phyloP scores from a whole-genome alignment of 2,329 filamentous ascomycete genomes.

The Alternaria panax region DNA sequence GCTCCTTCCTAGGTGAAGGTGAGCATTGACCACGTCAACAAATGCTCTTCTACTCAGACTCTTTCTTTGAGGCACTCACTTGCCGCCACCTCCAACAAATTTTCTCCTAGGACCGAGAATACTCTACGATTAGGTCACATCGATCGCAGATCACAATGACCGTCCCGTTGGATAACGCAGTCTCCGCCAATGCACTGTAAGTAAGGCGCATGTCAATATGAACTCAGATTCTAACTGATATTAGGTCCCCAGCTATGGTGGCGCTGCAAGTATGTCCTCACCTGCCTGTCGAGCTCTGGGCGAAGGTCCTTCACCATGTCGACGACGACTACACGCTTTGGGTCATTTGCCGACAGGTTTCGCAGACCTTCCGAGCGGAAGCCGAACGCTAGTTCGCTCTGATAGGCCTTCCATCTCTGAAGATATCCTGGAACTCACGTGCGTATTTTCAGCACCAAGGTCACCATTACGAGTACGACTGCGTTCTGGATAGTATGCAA shows the following conservation, averaged over 20 bases:
- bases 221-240: background rate
- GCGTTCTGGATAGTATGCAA: background rate
- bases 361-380: background rate
- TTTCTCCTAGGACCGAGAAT: too few relatives aligned
- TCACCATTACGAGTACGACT: background rate
- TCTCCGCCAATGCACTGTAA: background rate
- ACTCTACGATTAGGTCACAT: background rate
- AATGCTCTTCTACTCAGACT: background rate
- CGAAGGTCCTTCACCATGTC: background rate
- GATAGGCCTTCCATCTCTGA: background rate
- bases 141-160: background rate
- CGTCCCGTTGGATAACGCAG: background rate
- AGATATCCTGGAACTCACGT: background rate
- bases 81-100: background rate
- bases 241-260: background rate
- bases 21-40: background rate
- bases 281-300: conserved; percentile 11
- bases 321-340: conserved; percentile 13
- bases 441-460: background rate
- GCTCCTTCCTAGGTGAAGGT: background rate
- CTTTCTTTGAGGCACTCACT: background rate
- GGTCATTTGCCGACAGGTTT: conserved; percentile 9
- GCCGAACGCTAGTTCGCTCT: conserved; percentile 6
- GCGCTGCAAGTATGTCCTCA: background rate
- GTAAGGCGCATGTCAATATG: background rate